Base-by-base conservation (phyloP, 2,329 filamentous ascomycete genomes). In the Penicillium sp. region DNA sequence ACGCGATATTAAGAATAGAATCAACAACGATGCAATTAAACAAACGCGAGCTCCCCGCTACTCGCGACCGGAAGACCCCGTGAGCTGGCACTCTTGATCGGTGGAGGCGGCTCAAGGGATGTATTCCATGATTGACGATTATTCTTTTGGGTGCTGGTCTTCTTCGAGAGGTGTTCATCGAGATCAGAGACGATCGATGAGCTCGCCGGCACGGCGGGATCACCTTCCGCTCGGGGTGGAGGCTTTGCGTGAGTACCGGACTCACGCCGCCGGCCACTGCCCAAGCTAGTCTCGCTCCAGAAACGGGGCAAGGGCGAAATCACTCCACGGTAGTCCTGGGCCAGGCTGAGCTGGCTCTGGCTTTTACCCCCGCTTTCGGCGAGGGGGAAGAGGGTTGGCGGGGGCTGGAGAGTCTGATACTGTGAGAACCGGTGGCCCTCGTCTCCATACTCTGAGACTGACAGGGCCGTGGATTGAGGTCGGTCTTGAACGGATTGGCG, bases 281-380 rank as follows among this genome's bases (percentile, higher is more conserved):
- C 46, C 35, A 65, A 34, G 37, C 60, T 64, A 12, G 51, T 45
- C 25, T 65, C 59, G 29, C 61, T 65, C 52, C 56, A 61, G 42
- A 61, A 62, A 12, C 55, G 58, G 6, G 62, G 62, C 8, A 65
- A 50, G 2, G 61, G 60, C 7, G 60, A 52, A 35, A 65, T 60
- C 11, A 58, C 54, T 7, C 59, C 56, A 1, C 60, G 60, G 39
- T 65, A 65, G 32, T 63, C 56, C 30, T 62, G 60, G 7, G 61
- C 62, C n/a, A 64, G 41, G 36, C 59, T 63, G 15, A 60, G 44
- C 39, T 64, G 61, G 28, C 60, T 64, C 25, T 53, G 53, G 8
- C 50, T 51, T 22, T 57, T 51, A 18, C 38, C 38, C 8, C 40
- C 42, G 29, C 42, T 33, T 49, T 48, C 37, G 32, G 46, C 30